phyloP scores from a whole-genome alignment of 768 basidiomycete genomes.

The Sporobolomyces roseus region DNA sequence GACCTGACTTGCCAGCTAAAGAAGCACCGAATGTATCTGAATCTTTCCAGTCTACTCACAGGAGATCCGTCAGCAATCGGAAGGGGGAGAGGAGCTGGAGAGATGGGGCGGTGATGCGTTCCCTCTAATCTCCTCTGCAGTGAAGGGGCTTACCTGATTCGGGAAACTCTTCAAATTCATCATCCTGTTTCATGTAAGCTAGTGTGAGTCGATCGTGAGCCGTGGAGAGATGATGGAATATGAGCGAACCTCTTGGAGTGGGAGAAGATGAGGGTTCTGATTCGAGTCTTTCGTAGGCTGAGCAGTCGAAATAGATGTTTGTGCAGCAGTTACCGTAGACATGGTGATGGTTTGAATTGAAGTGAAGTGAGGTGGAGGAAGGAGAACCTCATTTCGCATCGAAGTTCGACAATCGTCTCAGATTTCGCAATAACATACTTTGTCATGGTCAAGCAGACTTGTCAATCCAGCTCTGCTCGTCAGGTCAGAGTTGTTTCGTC shows the following conservation, averaged over 20 bases:
- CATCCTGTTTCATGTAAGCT: slow-evolving; percentile 28
- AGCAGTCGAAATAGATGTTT: not conserved
- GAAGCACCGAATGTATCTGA: slow-evolving; percentile 42
- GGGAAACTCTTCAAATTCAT: slow-evolving; percentile 47
- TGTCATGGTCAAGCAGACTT: too few species aligned
- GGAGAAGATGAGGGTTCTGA: slow-evolving; percentile 28
- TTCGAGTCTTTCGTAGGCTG: not conserved
- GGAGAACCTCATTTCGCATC: not conserved
- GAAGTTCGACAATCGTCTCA: not conserved
- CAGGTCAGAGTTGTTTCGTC: too few species aligned
- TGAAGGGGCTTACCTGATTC: slow-evolving; percentile 34
- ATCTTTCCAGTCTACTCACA: slow-evolving; percentile 40
- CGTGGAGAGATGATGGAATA: not conserved
- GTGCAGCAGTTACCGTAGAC: not conserved
- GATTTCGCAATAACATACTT: too few species aligned
- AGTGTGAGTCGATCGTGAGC: not conserved
- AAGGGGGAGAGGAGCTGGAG: not conserved
- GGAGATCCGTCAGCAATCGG: not conserved
- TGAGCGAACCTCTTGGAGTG: slow-evolving; percentile 26
- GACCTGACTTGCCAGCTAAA: too few species aligned
- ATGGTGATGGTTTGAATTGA: not conserved
- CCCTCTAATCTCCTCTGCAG: not conserved
- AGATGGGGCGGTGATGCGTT: slow-evolving; percentile 3
- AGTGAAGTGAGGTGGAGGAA: not conserved
- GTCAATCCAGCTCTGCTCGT: too few species aligned